Evolutionary conservation across 768 basidiomycete species (phyloP).

Genomic region (Boletus rubropictus): DNA sequence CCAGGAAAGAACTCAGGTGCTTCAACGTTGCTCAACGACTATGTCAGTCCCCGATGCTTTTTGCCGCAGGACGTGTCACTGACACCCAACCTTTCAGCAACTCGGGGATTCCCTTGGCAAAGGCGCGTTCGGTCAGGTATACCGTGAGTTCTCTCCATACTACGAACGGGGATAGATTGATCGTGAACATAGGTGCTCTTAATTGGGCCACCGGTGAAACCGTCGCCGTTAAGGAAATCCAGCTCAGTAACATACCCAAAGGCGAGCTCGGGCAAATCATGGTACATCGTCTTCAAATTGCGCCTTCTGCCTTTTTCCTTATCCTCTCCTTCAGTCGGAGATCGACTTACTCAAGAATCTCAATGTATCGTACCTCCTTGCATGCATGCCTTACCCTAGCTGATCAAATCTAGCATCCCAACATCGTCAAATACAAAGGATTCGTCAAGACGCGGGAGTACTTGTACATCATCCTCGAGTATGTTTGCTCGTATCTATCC

Average conservation of each 20-base stretch:
- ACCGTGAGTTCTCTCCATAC: constrained; percentile 54
- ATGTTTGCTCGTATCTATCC: constrained; percentile 23
- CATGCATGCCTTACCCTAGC: constrained; percentile 1
- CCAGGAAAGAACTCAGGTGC: constrained; percentile 29
- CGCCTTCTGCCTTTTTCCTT: constrained; percentile 3
- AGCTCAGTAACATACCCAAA: constrained; percentile 88
- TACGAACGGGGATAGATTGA: constrained; percentile 67
- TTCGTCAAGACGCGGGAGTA: constrained; percentile 93
- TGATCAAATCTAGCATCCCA: constrained; percentile 62
- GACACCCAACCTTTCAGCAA: constrained; percentile 52
- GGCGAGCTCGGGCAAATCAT: constrained; percentile 95
- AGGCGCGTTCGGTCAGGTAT: constrained; percentile 96
- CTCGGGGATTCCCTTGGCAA: constrained; percentile 94
- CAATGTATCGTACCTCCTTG: constrained; percentile 51
- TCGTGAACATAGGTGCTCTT: constrained; percentile 58
- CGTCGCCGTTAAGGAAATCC: constrained; percentile 97
- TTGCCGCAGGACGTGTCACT: constrained; percentile 1
- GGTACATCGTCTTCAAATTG: constrained; percentile 40
- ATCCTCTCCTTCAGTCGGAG: constrained; percentile 59
- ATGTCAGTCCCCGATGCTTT: constrained; percentile 36
- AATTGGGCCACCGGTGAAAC: constrained; percentile 98
- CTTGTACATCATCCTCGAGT: constrained; percentile 96
- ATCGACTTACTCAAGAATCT: constrained; percentile 97
- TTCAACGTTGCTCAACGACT: constrained; percentile 60
- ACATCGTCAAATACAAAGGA: constrained; percentile 99